These are phyloP conservation scores for Albophoma yamanashiensis DNA, from an alignment of 2,329 filamentous ascomycete genomes.

Conservation along the genomic window DNA sequence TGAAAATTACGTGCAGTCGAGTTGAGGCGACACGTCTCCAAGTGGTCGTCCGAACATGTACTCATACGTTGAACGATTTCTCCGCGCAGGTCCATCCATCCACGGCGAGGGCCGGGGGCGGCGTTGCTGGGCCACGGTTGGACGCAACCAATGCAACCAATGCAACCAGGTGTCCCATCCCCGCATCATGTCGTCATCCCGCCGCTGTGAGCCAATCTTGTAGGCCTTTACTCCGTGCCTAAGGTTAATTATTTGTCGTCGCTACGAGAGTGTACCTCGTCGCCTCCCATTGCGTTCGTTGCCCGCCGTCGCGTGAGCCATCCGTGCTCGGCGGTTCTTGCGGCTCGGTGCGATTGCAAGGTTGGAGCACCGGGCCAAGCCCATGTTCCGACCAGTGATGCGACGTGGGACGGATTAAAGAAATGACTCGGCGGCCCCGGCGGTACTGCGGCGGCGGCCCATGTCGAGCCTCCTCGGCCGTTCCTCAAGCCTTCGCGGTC, in stretches of 20 bases:
- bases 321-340: no score
- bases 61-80: background rate
- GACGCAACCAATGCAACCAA: background rate
- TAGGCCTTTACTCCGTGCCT: no score
- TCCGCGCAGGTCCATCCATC: background rate
- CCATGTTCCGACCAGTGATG: background rate
- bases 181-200: slow-evolving; percentile 1
- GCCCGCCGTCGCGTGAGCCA: background rate
- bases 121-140: background rate
- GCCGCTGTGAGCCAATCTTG: background rate
- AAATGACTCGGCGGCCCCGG: background rate
- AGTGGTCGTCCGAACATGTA: background rate
- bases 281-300: background rate
- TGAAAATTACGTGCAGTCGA: background rate
- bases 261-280: no score
- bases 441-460: background rate
- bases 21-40: background rate
- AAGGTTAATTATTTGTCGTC: no score
- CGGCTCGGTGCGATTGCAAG: background rate
- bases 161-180: background rate
- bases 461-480: background rate
- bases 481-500: background rate
- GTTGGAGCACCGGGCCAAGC: background rate
- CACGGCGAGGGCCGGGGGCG: background rate
- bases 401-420: background rate